These are phyloP conservation scores for Ogataea trehalophila DNA, from an alignment of 805 yeast genomes.

Conservation along the genomic window DNA sequence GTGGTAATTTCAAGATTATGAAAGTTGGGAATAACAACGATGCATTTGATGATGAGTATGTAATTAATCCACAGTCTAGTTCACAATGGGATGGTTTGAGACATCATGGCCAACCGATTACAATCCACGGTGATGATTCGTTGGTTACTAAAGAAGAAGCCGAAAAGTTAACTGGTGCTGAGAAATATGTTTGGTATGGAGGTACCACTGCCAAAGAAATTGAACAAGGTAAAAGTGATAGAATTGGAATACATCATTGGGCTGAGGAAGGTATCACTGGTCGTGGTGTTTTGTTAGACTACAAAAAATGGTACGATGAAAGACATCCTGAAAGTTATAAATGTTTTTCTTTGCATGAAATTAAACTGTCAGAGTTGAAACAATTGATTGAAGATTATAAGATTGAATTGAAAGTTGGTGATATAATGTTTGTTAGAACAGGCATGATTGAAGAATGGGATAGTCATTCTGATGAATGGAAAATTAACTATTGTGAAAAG, in stretches of 20 bases:
- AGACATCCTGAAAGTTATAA: slow-evolving; percentile 21
- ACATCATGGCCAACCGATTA: slow-evolving; percentile 22
- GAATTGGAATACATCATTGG: slow-evolving; percentile 16
- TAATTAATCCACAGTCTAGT: slow-evolving; percentile 26
- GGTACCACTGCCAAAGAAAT: slow-evolving; percentile 9
- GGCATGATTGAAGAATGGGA: slow-evolving; percentile 28
- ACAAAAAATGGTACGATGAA: slow-evolving; percentile 25
- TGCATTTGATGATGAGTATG: slow-evolving; percentile 23
- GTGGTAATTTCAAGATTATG: slow-evolving; percentile 3
- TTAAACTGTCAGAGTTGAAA: slow-evolving; percentile 19
- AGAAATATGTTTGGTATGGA: slow-evolving; percentile 9
- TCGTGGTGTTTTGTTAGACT: slow-evolving; percentile 31
- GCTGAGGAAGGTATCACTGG: slow-evolving; percentile 30
- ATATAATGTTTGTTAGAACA: slow-evolving; percentile 27
- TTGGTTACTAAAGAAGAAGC: slow-evolving; percentile 18
- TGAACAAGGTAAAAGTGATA: slow-evolving; percentile 1
- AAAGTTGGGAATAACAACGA: slow-evolving; percentile 1
- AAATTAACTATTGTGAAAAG: slow-evolving; percentile 3
- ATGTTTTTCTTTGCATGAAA: slow-evolving; percentile 21
- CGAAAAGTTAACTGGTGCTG: slow-evolving; percentile 4
- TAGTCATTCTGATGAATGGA: slow-evolving; percentile 1
- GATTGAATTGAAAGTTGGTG: slow-evolving; percentile 26
- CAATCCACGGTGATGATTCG: slow-evolving; percentile 17
- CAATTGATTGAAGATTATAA: slow-evolving; percentile 18
- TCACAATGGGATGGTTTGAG: slow-evolving; percentile 29